A percentile compares a stretch with the other conserved stretches of the same genome.
phyloP scores from a whole-genome alignment of 2,329 filamentous ascomycete species.

The Trichoderma polysporum region DNA sequence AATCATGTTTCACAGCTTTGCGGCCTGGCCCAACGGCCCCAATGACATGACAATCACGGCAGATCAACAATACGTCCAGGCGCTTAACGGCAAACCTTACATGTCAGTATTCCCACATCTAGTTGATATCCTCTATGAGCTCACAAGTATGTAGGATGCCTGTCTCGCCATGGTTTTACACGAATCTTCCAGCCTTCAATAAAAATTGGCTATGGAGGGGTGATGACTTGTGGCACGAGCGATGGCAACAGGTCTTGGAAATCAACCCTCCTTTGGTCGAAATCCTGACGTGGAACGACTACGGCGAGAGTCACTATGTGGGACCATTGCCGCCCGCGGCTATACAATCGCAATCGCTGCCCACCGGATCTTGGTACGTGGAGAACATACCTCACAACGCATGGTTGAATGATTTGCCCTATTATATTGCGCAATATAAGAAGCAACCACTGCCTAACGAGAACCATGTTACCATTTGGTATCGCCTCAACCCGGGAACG shows the following conservation, averaged over 20 bases:
- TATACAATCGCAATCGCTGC: slow-evolving; percentile 34
- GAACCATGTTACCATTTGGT: slow-evolving; percentile 33
- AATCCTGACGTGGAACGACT: slow-evolving; percentile 50
- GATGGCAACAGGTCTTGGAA: slow-evolving; percentile 51
- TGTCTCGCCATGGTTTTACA: no score
- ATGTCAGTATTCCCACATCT: no score
- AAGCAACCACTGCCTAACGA: slow-evolving; percentile 6
- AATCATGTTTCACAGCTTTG: background rate
- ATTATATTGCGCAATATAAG: slow-evolving; percentile 38
- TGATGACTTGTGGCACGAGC: slow-evolving; percentile 58
- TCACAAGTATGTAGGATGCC: no score
- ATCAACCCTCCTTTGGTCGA: slow-evolving; percentile 49
- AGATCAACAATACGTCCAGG: background rate
- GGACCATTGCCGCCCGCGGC: slow-evolving; percentile 40
- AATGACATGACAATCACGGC: background rate
- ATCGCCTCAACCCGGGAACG: slow-evolving; percentile 23
- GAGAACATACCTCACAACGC: slow-evolving; percentile 41
- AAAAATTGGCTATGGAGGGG: slow-evolving; percentile 60
- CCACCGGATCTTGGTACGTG: slow-evolving; percentile 47
- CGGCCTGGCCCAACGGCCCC: background rate
- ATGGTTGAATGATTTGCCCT: slow-evolving; percentile 27
- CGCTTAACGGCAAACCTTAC: no score
- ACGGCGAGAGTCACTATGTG: slow-evolving; percentile 56
- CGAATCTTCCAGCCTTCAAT: slow-evolving; percentile 32
- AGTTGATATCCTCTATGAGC: no score